Evolutionary conservation across 768 basidiomycete genomes (phyloP).

Genomic region (Chalciporus pseudorubinellus): DNA sequence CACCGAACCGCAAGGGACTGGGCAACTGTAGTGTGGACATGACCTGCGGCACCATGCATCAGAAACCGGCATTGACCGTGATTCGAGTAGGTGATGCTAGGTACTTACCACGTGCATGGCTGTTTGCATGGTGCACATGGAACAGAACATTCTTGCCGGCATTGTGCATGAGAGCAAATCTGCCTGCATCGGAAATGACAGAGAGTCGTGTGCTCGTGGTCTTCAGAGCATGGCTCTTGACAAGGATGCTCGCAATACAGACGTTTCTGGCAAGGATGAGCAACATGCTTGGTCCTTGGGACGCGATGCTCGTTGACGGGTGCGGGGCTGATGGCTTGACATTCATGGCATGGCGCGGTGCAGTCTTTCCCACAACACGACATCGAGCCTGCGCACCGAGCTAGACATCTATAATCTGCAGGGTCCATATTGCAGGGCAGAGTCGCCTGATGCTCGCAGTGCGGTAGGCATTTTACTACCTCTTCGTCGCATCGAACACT

Average conservation of each 20-base stretch:
- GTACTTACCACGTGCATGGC: conserved; percentile 51
- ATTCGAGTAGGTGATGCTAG: neutral
- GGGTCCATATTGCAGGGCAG: conserved; percentile 51
- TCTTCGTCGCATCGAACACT: conserved; percentile 41
- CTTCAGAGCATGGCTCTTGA: conserved; percentile 43
- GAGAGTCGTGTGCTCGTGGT: conserved; percentile 45
- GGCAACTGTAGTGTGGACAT: conserved; percentile 55
- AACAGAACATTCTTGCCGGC: conserved; percentile 45
- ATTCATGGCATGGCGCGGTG: conserved; percentile 45
- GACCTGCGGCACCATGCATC: conserved; percentile 34
- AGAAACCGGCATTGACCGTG: neutral
- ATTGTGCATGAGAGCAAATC: conserved; percentile 51
- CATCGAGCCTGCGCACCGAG: conserved; percentile 44
- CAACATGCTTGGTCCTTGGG: conserved; percentile 35
- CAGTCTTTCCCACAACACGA: conserved; percentile 55
- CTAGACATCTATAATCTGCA: conserved; percentile 36
- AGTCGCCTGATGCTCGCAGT: conserved; percentile 51
- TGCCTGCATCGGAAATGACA: conserved; percentile 54
- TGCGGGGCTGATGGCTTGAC: conserved; percentile 34
- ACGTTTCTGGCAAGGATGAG: conserved; percentile 49
- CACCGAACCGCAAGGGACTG: conserved; percentile 68
- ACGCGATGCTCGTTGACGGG: conserved; percentile 3
- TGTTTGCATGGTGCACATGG: conserved; percentile 65
- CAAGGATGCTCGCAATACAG: conserved; percentile 61
- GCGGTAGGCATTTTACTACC: conserved; percentile 44